Evolutionary conservation across 169 alveolate species (phyloP).

Genomic region (Besnoitia besnoiti): DNA sequence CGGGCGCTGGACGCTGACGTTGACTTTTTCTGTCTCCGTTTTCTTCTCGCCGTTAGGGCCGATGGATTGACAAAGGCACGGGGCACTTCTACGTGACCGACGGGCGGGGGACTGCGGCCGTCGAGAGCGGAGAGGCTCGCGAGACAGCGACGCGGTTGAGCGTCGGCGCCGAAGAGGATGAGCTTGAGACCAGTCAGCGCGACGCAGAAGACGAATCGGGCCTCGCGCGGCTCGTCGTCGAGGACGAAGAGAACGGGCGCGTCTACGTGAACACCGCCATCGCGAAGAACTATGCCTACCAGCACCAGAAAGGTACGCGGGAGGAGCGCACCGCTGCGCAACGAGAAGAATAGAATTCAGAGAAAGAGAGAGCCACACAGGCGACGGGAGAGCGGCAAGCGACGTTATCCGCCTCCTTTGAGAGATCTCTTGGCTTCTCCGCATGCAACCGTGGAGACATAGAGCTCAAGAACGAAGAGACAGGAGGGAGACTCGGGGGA

Average conservation of each 20-base stretch:
- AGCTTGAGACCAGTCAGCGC: background rate
- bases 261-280: constrained; percentile 18
- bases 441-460: too few relatives aligned
- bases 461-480: too few relatives aligned
- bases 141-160: background rate
- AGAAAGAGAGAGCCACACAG: too few relatives aligned
- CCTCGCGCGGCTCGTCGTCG: constrained; percentile 9
- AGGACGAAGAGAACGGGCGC: constrained; percentile 16
- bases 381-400: too few relatives aligned
- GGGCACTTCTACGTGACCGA: constrained; percentile 40
- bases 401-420: too few relatives aligned
- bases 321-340: background rate
- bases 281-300: background rate
- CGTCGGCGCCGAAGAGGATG: background rate
- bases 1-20: background rate
- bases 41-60: background rate
- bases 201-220: background rate
- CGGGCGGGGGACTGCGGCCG: background rate
- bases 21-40: background rate
- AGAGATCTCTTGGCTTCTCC: too few relatives aligned
- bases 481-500: too few relatives aligned
- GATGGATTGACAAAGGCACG: constrained; percentile 31
- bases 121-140: background rate
- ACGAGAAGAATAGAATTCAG: too few relatives aligned
- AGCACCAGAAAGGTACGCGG: constrained; percentile 22